Evolutionary conservation across 495 filamentous ascomycete species (phyloP), one percentile per base, ranked within the genome.

Genomic region (Daldinia childiae): DNA sequence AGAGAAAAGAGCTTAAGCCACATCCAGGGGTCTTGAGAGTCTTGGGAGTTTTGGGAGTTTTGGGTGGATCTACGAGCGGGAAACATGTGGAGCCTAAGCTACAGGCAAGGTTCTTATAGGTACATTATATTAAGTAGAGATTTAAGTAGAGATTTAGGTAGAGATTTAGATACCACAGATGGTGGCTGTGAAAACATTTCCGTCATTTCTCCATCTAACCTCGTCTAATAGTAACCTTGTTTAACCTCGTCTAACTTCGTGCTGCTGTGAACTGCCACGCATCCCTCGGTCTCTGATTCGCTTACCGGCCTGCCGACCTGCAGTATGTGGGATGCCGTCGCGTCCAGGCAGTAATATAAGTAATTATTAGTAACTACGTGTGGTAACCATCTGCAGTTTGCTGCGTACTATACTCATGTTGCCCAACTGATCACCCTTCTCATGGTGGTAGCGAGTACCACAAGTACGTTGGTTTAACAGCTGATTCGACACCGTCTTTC

Each of bases 1-100:
- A 54, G 12, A 32, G 60, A 57, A 29, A 29, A 39, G 14, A 68
- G 69, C 59, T 72, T 72, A 41, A 72, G 69, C 69, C 69, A 72
- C 64, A 72, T 51, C 19, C 60, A 72, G 69, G 64, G 60, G 54
- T 48, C 9, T 21, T n/a, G n/a, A n/a, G n/a, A n/a, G n/a, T n/a
- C n/a, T n/a, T n/a, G n/a, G n/a, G n/a, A n/a, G n/a, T n/a, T n/a
- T n/a, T n/a, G n/a, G n/a, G n/a, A n/a, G n/a, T n/a, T n/a, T n/a
- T 7, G 15, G 34, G 66, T 57, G 54, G 59, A 54, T 58, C 34
- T 26, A 19, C 12, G 34, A 14, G 3, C 34, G 34, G 34, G 34
- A 36, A 36, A 36, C 12, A 6, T 36, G 12, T 36, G 34, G 34
- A 36, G 12, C 34, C 34, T 32, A 32, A 9, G 29, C 7, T 30